Conservation (phyloP, 1,139 yeast species). For the Blastobotrys ciferrii region DNA sequence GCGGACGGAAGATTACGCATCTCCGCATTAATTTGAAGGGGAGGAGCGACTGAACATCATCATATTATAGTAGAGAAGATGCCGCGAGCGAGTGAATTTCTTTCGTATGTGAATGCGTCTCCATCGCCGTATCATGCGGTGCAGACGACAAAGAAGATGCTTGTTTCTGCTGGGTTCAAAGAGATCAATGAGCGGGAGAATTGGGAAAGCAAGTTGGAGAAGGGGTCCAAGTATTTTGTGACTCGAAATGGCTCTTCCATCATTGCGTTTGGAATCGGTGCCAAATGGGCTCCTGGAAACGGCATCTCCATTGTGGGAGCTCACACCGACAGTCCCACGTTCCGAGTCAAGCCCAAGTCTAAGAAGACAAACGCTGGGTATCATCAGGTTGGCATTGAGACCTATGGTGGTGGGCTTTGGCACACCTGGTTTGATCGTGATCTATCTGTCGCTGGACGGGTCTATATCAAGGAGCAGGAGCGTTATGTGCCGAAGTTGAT, state of each 20-base stretch:
- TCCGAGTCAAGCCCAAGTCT: constrained; percentile 86
- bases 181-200: constrained; percentile 72
- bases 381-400: constrained; percentile 88
- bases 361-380: constrained; percentile 66
- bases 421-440: constrained; percentile 84
- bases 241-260: constrained; percentile 80
- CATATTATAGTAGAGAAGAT: too few relatives aligned
- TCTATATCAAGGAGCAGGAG: constrained; percentile 58
- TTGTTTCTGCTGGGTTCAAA: constrained; percentile 60
- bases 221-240: constrained; percentile 57
- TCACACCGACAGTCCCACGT: constrained; percentile 93
- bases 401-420: constrained; percentile 95
- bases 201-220: constrained; percentile 62
- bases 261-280: constrained; percentile 82
- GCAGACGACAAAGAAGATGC: constrained; percentile 53
- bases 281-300: constrained; percentile 70
- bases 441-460: constrained; percentile 88
- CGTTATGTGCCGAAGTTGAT: constrained; percentile 63
- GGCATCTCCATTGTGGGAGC: constrained; percentile 91
- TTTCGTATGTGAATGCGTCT: constrained; percentile 75
- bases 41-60: too few relatives aligned
- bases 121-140: constrained; percentile 98
- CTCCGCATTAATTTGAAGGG: too few relatives aligned
- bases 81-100: constrained; percentile 46
- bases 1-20: not conserved